These are phyloP conservation scores for Ramalina intermedia DNA, from an alignment of 495 filamentous ascomycete species.

Conservation along the genomic window DNA sequence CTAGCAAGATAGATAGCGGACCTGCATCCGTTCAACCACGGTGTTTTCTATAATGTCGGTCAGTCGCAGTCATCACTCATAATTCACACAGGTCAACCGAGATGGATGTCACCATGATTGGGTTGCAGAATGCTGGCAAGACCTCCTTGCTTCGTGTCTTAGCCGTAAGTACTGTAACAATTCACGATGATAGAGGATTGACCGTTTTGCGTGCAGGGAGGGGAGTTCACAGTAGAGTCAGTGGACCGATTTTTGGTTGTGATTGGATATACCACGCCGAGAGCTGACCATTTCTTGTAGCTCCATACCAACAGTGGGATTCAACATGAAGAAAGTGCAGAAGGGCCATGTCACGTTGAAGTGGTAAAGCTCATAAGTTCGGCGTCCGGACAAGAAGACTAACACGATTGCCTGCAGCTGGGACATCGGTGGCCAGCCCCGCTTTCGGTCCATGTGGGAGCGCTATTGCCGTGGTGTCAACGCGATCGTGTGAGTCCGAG, in stretches of 20 bases:
- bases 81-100: conserved; percentile 67
- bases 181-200: conserved; percentile 14
- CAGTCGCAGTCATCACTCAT: neutral
- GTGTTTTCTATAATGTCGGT: neutral
- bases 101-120: conserved; percentile 99
- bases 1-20: neutral
- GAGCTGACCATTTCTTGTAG: conserved; percentile 31
- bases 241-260: conserved; percentile 23
- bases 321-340: conserved; percentile 97
- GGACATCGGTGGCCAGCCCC: conserved; percentile 94
- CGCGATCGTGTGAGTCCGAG: conserved; percentile 63
- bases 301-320: conserved; percentile 95
- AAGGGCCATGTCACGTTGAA: conserved; percentile 97
- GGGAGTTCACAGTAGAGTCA: conserved; percentile 98
- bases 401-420: conserved; percentile 39
- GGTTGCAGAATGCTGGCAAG: conserved; percentile 95
- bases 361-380: conserved; percentile 41
- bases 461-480: conserved; percentile 94
- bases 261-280: conserved; percentile 2
- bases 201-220: conserved; percentile 46
- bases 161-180: conserved; percentile 50
- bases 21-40: neutral
- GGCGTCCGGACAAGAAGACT: neutral
- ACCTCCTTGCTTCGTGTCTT: conserved; percentile 87
- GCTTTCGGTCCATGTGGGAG: conserved; percentile 99